Percentiles rank a stretch among this genome's conserved stretches.
phyloP scores from a whole-genome alignment of 106 monocot genomes.

The Allium fistulosum region DNA sequence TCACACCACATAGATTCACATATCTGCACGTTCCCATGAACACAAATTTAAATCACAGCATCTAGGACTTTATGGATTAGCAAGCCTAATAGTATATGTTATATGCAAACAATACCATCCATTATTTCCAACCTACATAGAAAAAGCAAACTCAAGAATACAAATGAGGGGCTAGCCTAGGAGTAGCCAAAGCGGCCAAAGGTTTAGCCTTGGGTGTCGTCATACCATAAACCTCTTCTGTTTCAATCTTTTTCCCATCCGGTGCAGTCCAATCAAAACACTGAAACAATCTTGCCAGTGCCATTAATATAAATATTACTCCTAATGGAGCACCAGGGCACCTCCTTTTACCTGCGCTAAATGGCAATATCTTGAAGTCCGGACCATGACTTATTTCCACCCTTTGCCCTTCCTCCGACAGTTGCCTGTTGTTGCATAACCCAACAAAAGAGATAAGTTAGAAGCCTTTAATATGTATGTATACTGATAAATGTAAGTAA shows the following conservation, averaged over 20 bases:
- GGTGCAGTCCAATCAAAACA: constrained; percentile 71
- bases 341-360: constrained; percentile 71
- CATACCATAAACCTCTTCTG: constrained; percentile 47
- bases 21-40: too few species aligned
- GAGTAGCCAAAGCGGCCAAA: constrained; percentile 35
- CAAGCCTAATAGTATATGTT: not conserved
- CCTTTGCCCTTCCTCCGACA: constrained; percentile 16
- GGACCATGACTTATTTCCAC: constrained; percentile 86
- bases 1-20: too few species aligned
- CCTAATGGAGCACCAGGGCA: constrained; percentile 88
- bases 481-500: too few species aligned
- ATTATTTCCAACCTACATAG: not conserved
- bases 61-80: not conserved
- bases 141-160: constrained; percentile 10
- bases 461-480: too few species aligned
- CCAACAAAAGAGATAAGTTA: too few species aligned
- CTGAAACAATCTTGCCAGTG: constrained; percentile 64
- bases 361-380: constrained; percentile 75
- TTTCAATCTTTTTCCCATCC: constrained; percentile 60
- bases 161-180: constrained; percentile 38
- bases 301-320: constrained; percentile 50
- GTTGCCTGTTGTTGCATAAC: constrained; percentile 19
- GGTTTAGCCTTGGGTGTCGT: constrained; percentile 46
- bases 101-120: not conserved
- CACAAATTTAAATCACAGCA: too few species aligned